Percentiles rank a stretch among this genome's conserved stretches.
Evolutionary conservation across 2,329 filamentous ascomycete species (phyloP).

Genomic region (Aspergillus fumigatus): DNA sequence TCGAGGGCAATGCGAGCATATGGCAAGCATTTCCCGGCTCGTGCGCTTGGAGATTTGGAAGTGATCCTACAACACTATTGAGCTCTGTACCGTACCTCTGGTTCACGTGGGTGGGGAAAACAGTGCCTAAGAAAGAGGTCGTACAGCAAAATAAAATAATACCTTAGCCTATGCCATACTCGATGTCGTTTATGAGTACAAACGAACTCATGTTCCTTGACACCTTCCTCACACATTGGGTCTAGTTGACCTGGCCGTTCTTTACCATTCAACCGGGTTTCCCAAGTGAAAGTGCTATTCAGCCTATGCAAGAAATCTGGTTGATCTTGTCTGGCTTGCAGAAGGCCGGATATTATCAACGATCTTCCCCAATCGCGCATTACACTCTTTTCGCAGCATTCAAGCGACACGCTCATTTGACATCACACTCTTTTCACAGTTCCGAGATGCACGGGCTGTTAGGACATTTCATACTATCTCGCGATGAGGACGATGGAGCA

Average conservation of each 20-base stretch:
- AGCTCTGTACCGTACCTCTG: not conserved
- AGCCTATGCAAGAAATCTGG: not conserved
- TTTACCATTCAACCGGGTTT: not conserved
- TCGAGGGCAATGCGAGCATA: not conserved
- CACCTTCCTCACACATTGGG: not conserved
- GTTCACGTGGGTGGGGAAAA: not conserved
- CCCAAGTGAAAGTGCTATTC: not conserved
- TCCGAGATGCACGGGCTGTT: slow-evolving; percentile 13
- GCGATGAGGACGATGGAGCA: slow-evolving; percentile 14
- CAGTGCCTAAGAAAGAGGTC: not conserved
- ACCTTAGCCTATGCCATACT: not conserved
- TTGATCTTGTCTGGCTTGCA: not conserved
- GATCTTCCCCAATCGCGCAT: not conserved
- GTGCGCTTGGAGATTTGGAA: not conserved
- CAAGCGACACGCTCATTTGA: slow-evolving; percentile 4
- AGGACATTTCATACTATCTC: slow-evolving; percentile 13
- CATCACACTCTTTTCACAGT: slow-evolving; percentile 7
- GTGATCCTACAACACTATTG: not conserved
- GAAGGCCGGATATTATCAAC: not conserved
- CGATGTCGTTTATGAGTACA: not conserved
- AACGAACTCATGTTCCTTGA: not conserved
- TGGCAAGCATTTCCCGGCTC: not conserved
- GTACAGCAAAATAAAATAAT: not conserved
- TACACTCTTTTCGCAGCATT: not conserved
- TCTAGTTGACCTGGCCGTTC: not conserved